These are phyloP conservation scores for Colletotrichum cuscutae DNA, from an alignment of 2,329 filamentous ascomycete genomes.

Conservation along the genomic window DNA sequence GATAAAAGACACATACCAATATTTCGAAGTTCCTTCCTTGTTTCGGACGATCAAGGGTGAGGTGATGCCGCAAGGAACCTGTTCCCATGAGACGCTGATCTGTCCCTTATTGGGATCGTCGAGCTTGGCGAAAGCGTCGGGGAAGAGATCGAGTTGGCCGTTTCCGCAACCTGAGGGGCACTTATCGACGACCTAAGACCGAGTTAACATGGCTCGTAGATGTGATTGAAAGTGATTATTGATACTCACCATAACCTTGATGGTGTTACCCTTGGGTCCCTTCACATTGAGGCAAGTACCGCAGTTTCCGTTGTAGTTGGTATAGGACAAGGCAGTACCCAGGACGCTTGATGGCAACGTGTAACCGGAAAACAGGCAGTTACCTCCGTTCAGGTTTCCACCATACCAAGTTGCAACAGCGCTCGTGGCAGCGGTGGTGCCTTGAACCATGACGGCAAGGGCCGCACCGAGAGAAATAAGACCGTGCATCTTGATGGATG, in stretches of 20 bases:
- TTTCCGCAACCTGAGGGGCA: slow-evolving; percentile 61
- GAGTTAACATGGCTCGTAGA: background rate
- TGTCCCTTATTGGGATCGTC: slow-evolving; percentile 55
- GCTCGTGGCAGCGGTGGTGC: slow-evolving; percentile 18
- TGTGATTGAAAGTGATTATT: background rate
- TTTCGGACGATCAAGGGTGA: slow-evolving; percentile 61
- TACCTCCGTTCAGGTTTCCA: slow-evolving; percentile 23
- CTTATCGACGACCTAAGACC: slow-evolving; percentile 61
- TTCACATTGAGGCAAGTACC: slow-evolving; percentile 29
- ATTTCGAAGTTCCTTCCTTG: slow-evolving; percentile 59
- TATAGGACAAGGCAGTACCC: slow-evolving; percentile 21
- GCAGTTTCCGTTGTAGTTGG: slow-evolving; percentile 28
- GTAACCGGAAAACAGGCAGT: slow-evolving; percentile 22
- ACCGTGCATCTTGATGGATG: slow-evolving; percentile 3
- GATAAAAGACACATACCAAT: slow-evolving; percentile 12
- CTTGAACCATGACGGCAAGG: slow-evolving; percentile 19
- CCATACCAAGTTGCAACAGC: slow-evolving; percentile 25
- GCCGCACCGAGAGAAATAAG: background rate
- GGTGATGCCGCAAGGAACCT: slow-evolving; percentile 62
- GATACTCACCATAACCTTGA: slow-evolving; percentile 26
- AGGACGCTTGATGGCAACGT: slow-evolving; percentile 16
- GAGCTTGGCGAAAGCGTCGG: slow-evolving; percentile 59
- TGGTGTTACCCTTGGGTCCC: slow-evolving; percentile 24
- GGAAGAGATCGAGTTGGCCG: slow-evolving; percentile 67
- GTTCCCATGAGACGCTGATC: slow-evolving; percentile 60